Evolutionary conservation across 164 flowering plant genomes (phyloP).

Genomic region (Magnolia sinica): DNA sequence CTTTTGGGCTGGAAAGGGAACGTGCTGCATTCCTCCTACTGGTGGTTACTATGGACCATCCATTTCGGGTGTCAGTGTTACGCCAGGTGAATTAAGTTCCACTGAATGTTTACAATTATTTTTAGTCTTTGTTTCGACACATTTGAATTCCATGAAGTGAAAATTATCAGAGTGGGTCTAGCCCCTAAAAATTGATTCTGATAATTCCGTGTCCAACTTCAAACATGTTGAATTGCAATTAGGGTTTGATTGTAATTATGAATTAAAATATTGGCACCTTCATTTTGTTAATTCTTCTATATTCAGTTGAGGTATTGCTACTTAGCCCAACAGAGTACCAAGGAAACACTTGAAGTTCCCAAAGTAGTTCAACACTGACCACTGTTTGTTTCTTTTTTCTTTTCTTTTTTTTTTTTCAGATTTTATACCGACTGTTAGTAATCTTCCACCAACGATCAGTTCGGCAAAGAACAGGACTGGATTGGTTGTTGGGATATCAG

Average conservation of each 20-base stretch:
- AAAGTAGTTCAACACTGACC: no score
- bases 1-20: constrained; percentile 97
- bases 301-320: no score
- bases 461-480: constrained; percentile 39
- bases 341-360: no score
- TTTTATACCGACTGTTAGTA: constrained; percentile 55
- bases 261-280: no score
- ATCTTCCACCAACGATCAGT: constrained; percentile 32
- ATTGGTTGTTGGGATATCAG: constrained; percentile 48
- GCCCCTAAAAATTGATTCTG: no score
- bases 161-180: no score
- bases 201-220: constrained; percentile 26
- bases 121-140: constrained; percentile 29
- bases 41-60: constrained; percentile 85
- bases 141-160: constrained; percentile 22
- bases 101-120: not conserved
- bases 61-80: constrained; percentile 78
- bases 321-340: no score
- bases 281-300: no score
- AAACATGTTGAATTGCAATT: no score
- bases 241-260: not conserved
- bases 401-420: constrained; percentile 30
- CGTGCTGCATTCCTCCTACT: constrained; percentile 74
- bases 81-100: constrained; percentile 46
- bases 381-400: no score